Percentiles rank a stretch among this genome's conserved stretches.
These are phyloP conservation scores for Tolypocladium tundrense DNA, from an alignment of 2,329 filamentous ascomycete species.

Conservation along the genomic window DNA sequence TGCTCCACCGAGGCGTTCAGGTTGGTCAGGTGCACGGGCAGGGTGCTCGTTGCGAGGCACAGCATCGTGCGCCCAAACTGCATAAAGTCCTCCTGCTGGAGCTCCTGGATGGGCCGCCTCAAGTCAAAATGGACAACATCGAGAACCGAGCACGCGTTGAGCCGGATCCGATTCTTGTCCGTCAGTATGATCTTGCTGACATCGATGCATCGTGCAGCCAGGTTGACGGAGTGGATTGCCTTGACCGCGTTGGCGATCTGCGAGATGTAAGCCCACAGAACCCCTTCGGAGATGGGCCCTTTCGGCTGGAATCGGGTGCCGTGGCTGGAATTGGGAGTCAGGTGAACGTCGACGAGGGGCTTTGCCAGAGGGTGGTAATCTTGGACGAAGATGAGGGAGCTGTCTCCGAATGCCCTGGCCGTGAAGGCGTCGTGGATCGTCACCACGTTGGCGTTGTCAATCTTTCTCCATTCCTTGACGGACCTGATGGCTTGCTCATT, in stretches of 20 bases:
- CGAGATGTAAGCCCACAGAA: conserved; percentile 85
- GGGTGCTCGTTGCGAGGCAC: conserved; percentile 64
- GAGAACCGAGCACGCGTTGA: conserved; percentile 80
- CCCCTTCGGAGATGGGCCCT: conserved; percentile 52
- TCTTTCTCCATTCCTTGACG: conserved; percentile 80
- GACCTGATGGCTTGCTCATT: conserved; percentile 82
- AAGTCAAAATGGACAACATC: conserved; percentile 81
- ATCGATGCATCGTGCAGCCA: conserved; percentile 80
- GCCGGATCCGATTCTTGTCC: conserved; percentile 77
- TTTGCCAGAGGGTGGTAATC: conserved; percentile 89
- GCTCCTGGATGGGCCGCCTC: conserved; percentile 56
- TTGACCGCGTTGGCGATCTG: conserved; percentile 85
- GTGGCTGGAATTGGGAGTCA: conserved; percentile 31
- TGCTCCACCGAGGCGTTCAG: conserved; percentile 64
- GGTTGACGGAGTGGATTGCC: conserved; percentile 67
- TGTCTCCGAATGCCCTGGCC: conserved; percentile 84
- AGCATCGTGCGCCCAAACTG: conserved; percentile 78
- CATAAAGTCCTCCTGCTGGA: conserved; percentile 80
- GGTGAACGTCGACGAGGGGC: conserved; percentile 77
- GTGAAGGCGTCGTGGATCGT: conserved; percentile 89
- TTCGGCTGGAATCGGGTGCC: conserved; percentile 35
- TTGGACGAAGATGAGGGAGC: conserved; percentile 86
- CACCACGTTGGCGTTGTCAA: conserved; percentile 74
- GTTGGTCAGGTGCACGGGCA: conserved; percentile 44
- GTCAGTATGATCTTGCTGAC: conserved; percentile 84